Percentiles rank a stretch among this genome's conserved stretches.
phyloP scores from a whole-genome alignment of 2,329 filamentous ascomycete genomes.

The Ophiostoma sp. region DNA sequence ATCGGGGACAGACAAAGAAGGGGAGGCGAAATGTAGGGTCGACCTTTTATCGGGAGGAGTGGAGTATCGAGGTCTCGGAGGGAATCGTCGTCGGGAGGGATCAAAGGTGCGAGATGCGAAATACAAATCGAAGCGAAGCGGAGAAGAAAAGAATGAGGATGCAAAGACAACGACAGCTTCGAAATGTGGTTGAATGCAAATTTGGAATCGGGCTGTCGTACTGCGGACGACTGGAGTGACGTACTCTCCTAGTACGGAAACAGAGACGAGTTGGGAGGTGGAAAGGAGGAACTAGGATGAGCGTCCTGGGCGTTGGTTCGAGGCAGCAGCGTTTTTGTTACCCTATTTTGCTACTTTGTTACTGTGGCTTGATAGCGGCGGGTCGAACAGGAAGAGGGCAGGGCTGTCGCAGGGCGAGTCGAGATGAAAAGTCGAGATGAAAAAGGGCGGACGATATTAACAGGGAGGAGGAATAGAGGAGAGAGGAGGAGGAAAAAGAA shows the following conservation, averaged over 20 bases:
- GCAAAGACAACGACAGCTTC: neutral
- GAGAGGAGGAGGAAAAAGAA: neutral
- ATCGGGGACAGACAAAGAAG: conserved; percentile 6
- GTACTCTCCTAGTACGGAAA: conserved; percentile 14
- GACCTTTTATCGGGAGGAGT: neutral
- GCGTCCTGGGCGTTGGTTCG: neutral
- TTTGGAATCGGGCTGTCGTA: conserved; percentile 16
- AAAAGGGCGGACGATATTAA: neutral
- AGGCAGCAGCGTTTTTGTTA: conserved; percentile 16
- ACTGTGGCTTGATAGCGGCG: neutral
- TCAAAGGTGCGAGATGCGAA: neutral
- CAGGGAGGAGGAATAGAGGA: neutral
- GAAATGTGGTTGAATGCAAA: conserved; percentile 1
- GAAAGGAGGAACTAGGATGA: neutral
- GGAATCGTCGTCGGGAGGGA: neutral
- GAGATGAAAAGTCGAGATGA: neutral
- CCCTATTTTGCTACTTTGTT: neutral
- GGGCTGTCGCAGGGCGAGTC: conserved; percentile 8
- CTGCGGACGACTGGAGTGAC: conserved; percentile 19
- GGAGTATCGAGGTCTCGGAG: neutral
- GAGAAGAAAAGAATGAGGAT: neutral
- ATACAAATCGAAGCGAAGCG: neutral
- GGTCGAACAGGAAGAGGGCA: neutral
- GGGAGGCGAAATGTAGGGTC: conserved; percentile 11
- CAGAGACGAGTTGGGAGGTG: conserved; percentile 9